Conservation (phyloP, 1,139 yeast species). For the Candida sp. region DNA sequence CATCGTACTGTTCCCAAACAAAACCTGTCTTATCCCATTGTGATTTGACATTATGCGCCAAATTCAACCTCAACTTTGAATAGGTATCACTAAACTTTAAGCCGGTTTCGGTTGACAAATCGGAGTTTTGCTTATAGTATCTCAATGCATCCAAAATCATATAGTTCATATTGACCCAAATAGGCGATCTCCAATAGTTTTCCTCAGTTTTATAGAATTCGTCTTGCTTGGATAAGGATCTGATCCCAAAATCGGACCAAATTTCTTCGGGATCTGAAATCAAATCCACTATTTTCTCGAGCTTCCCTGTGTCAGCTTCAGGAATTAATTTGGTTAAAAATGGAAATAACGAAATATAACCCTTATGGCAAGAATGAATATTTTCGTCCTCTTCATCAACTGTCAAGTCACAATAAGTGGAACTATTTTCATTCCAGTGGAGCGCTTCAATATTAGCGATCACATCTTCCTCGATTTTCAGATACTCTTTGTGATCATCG, state of each 20-base stretch:
- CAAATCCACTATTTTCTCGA: constrained; percentile 50
- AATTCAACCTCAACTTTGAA: constrained; percentile 54
- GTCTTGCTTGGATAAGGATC: constrained; percentile 76
- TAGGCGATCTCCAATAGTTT: constrained; percentile 94
- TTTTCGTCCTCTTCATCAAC: constrained; percentile 71
- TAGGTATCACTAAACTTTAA: constrained; percentile 43
- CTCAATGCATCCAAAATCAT: constrained; percentile 68
- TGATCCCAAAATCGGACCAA: constrained; percentile 78
- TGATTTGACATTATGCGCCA: constrained; percentile 63
- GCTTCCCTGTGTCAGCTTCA: constrained; percentile 41
- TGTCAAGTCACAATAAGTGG: constrained; percentile 81
- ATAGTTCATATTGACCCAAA: constrained; percentile 93
- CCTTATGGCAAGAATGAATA: constrained; percentile 75
- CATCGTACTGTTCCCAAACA: constrained; percentile 92
- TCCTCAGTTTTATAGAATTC: constrained; percentile 71
- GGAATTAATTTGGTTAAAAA: constrained; percentile 72
- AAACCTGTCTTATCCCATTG: constrained; percentile 77
- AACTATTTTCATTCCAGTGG: constrained; percentile 74
- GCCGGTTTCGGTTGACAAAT: constrained; percentile 26
- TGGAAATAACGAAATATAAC: constrained; percentile 86
- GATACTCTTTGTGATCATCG: constrained; percentile 55
- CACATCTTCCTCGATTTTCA: constrained; percentile 53
- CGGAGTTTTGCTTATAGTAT: constrained; percentile 39
- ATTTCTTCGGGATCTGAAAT: constrained; percentile 69
- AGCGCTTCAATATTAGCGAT: constrained; percentile 60